Percentiles rank a stretch among this genome's conserved stretches.
phyloP scores from a whole-genome alignment of 2,329 filamentous ascomycete genomes.

The Epicoccum sorghinum region DNA sequence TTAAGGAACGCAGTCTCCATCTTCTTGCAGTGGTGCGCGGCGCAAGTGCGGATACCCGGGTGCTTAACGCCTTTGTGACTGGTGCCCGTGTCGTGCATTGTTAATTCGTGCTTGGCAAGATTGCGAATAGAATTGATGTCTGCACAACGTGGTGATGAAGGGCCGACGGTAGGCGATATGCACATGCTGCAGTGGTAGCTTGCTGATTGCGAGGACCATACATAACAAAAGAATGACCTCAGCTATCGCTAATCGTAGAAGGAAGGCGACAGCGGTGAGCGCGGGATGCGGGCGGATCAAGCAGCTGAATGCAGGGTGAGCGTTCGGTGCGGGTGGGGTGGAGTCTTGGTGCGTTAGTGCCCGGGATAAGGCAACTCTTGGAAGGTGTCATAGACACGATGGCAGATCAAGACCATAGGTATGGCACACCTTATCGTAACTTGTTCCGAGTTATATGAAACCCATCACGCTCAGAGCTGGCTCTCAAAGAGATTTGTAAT shows the following conservation, averaged over 20 bases:
- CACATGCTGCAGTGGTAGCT: neutral
- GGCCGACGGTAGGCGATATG: conserved; percentile 1
- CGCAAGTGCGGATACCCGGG: conserved; percentile 12
- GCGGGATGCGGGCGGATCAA: neutral
- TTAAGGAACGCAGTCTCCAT: conserved; percentile 12
- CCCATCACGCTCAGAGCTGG: too few species aligned
- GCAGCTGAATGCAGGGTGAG: conserved; percentile 8
- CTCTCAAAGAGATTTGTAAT: too few species aligned
- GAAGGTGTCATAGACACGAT: neutral
- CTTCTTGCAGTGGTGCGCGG: conserved; percentile 10
- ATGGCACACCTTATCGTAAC: too few species aligned
- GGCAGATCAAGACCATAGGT: neutral
- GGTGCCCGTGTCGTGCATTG: conserved; percentile 9
- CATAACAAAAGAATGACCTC: neutral
- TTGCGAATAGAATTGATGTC: neutral
- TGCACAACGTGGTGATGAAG: neutral
- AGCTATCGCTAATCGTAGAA: neutral
- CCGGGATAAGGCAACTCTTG: conserved; percentile 1
- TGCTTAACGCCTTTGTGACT: conserved; percentile 15
- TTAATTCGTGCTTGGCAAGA: neutral
- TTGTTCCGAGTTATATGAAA: too few species aligned
- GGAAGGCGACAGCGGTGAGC: neutral
- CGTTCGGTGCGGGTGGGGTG: conserved; percentile 9
- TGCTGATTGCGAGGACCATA: neutral
- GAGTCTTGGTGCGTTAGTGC: conserved; percentile 2